Conservation (phyloP, 352 stramenopile species). For the Lagenidium sp. region DNA sequence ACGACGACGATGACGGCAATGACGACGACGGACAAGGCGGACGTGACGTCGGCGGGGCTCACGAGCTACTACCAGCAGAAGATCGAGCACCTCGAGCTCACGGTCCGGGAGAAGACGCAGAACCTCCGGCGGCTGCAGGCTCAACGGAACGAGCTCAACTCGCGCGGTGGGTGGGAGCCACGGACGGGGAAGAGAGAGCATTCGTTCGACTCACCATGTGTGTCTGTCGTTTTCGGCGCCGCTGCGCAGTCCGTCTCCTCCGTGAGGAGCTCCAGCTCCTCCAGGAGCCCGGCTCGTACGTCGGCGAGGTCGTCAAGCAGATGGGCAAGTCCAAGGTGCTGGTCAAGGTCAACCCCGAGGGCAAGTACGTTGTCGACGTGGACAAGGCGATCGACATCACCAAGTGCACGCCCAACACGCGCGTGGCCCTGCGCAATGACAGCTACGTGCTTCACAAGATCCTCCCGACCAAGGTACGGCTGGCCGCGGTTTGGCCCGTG, state of each 20-base stretch:
- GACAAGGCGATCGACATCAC: slow-evolving; percentile 95
- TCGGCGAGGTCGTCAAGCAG: slow-evolving; percentile 99
- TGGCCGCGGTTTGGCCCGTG: too few relatives aligned
- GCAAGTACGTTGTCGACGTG: slow-evolving; percentile 99
- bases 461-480: slow-evolving; percentile 97
- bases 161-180: slow-evolving; percentile 75
- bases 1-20: slow-evolving; percentile 34
- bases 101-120: slow-evolving; percentile 91
- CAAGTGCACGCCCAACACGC: slow-evolving; percentile 97
- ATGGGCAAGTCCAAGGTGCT: slow-evolving; percentile 99
- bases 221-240: slow-evolving; percentile 1
- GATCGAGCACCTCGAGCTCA: slow-evolving; percentile 93
- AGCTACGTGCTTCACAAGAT: slow-evolving; percentile 99
- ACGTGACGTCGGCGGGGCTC: slow-evolving; percentile 36
- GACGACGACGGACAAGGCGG: slow-evolving; percentile 12
- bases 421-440: slow-evolving; percentile 98
- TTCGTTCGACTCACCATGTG: too few relatives aligned
- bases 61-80: slow-evolving; percentile 93
- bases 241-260: slow-evolving; percentile 88
- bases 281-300: slow-evolving; percentile 97
- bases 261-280: slow-evolving; percentile 98
- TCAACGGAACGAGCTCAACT: slow-evolving; percentile 99
- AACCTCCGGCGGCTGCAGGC: slow-evolving; percentile 98
- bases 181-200: too few relatives aligned
- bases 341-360: slow-evolving; percentile 98